Evolutionary conservation across 75 land plant genomes (phyloP).

Genomic region (Selaginella tamariscina): DNA sequence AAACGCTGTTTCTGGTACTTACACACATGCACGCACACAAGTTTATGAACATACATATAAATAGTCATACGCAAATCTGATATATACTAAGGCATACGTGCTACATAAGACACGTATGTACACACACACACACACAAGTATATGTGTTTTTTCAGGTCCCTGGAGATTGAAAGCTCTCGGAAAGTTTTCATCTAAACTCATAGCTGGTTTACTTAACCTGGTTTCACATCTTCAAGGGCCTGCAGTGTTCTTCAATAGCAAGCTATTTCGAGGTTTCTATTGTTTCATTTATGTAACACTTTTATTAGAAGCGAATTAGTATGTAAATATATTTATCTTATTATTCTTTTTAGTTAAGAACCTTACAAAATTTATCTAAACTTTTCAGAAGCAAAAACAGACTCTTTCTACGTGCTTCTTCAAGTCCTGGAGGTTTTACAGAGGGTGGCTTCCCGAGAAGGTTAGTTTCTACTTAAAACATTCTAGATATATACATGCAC

Average conservation of each 20-base stretch:
- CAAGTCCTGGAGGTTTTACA: conserved; percentile 3
- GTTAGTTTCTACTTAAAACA: too few relatives aligned
- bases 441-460: not conserved
- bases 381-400: not conserved
- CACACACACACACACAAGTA: not conserved
- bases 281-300: too few relatives aligned
- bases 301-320: too few relatives aligned
- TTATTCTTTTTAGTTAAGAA: too few relatives aligned
- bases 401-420: not conserved
- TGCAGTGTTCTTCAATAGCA: not conserved
- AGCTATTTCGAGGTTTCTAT: too few relatives aligned
- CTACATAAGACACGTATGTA: too few relatives aligned
- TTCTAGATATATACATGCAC: too few relatives aligned
- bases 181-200: not conserved
- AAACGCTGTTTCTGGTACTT: conserved; percentile 56
- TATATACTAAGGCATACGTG: too few relatives aligned
- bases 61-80: too few relatives aligned
- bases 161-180: not conserved
- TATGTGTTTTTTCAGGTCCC: conserved; percentile 2
- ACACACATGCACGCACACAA: too few relatives aligned
- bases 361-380: too few relatives aligned
- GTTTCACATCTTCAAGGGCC: not conserved
- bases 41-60: not conserved
- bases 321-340: too few relatives aligned
- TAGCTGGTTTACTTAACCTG: not conserved